phyloP scores from a whole-genome alignment of 805 yeast species.

The Spathaspora boniae region DNA sequence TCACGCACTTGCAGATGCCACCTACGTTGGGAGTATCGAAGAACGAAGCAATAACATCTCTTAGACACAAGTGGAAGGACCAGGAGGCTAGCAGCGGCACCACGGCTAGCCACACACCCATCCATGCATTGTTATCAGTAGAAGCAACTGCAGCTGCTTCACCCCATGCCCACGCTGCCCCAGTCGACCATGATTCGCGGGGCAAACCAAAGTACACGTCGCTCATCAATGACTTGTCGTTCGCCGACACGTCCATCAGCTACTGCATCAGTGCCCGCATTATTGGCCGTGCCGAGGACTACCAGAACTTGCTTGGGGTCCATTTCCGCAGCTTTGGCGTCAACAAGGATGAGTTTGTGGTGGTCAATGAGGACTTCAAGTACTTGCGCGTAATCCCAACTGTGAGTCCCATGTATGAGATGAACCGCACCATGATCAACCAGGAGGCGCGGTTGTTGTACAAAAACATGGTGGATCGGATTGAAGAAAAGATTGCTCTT shows the following conservation, averaged over 20 bases:
- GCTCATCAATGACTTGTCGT: constrained; percentile 26
- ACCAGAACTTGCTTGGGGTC: constrained; percentile 15
- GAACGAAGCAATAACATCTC: constrained; percentile 23
- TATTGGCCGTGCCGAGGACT: constrained; percentile 34
- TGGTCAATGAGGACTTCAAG: constrained; percentile 25
- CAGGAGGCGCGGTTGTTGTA: constrained; percentile 34
- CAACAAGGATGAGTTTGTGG: constrained; percentile 26
- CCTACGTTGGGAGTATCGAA: constrained; percentile 34
- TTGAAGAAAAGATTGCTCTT: constrained; percentile 24
- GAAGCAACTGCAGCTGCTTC: too few species aligned
- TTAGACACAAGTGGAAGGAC: constrained; percentile 24
- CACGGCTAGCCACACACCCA: too few species aligned
- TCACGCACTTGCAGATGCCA: constrained; percentile 35
- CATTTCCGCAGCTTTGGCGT: constrained; percentile 4
- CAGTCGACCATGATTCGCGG: neutral
- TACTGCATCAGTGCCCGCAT: constrained; percentile 35
- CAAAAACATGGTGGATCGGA: constrained; percentile 21
- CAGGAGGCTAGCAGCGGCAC: constrained; percentile 4
- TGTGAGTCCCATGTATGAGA: constrained; percentile 22
- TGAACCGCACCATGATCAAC: constrained; percentile 27
- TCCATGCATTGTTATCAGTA: too few species aligned
- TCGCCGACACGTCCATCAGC: constrained; percentile 25
- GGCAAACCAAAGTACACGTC: constrained; percentile 15
- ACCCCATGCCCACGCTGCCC: too few species aligned
- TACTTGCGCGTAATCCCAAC: constrained; percentile 23